Percentiles rank a stretch among this genome's conserved stretches.
phyloP scores from a whole-genome alignment of 2,329 filamentous ascomycete species.

The Passalora sequoiae region DNA sequence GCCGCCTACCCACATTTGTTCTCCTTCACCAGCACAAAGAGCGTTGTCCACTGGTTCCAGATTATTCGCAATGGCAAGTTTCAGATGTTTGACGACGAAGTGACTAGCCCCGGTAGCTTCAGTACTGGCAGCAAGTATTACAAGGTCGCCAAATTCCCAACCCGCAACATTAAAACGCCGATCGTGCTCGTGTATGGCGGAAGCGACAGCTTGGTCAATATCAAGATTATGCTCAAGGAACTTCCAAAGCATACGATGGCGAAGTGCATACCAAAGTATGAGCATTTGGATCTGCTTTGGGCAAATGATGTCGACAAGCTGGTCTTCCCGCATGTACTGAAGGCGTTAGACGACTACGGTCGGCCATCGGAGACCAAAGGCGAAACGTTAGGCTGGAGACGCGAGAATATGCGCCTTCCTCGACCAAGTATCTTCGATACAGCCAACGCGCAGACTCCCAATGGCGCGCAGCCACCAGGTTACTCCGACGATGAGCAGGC shows the following conservation, averaged over 20 bases:
- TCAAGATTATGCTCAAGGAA: conserved; percentile 84
- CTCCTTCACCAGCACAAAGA: conserved; percentile 94
- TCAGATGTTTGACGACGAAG: conserved; percentile 97
- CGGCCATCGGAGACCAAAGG: conserved; percentile 23
- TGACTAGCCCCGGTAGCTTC: conserved; percentile 69
- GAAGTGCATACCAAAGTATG: conserved; percentile 84
- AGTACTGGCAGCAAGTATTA: conserved; percentile 76
- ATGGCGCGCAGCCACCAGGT: conserved; percentile 25
- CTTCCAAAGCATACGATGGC: conserved; percentile 79
- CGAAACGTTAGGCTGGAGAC: conserved; percentile 20
- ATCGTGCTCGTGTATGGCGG: conserved; percentile 92
- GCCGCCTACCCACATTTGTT: conserved; percentile 94
- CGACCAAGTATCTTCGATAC: conserved; percentile 24
- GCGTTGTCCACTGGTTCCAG: conserved; percentile 98
- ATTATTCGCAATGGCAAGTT: conserved; percentile 95
- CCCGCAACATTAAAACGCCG: conserved; percentile 92
- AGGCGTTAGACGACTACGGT: conserved; percentile 69
- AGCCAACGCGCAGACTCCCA: conserved; percentile 11
- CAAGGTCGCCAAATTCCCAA: conserved; percentile 93
- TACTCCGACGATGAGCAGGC: conserved; percentile 27
- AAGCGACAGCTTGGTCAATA: conserved; percentile 89
- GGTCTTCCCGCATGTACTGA: conserved; percentile 87
- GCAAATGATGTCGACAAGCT: conserved; percentile 74
- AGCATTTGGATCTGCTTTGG: conserved; percentile 97
- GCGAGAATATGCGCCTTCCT: conserved; percentile 9